Conservation (phyloP, 2,329 filamentous ascomycete species). For the Rugonectria rugulosa region DNA sequence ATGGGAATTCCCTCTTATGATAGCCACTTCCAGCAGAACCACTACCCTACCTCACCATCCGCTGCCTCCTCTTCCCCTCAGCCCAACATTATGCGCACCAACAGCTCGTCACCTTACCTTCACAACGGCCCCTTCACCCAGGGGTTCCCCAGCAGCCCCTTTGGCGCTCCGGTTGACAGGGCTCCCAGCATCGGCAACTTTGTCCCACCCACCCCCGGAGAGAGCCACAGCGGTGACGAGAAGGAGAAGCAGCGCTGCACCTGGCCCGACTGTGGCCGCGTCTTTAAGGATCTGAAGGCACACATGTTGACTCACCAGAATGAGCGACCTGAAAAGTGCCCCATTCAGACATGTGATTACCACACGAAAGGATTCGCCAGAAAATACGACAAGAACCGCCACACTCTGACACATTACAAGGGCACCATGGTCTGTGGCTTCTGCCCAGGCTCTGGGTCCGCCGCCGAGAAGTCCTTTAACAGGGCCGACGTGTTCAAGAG, state of each 20-base stretch:
- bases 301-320: constrained; percentile 95
- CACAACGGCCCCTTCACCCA: constrained; percentile 62
- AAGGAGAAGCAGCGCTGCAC: constrained; percentile 79
- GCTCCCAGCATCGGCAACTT: constrained; percentile 74
- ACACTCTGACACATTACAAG: constrained; percentile 95
- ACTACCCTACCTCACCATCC: constrained; percentile 70
- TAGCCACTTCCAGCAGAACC: constrained; percentile 55
- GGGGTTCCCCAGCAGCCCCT: constrained; percentile 62
- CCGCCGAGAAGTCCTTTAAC: constrained; percentile 95
- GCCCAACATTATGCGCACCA: constrained; percentile 57
- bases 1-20: constrained; percentile 58
- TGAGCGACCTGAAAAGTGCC: constrained; percentile 92
- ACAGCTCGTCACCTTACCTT: constrained; percentile 73
- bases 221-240: constrained; percentile 68
- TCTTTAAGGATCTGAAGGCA: constrained; percentile 91
- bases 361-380: constrained; percentile 90
- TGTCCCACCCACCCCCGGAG: constrained; percentile 67
- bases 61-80: constrained; percentile 62
- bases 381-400: constrained; percentile 96
- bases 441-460: constrained; percentile 86
- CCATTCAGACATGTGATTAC: constrained; percentile 91
- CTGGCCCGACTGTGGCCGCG: constrained; percentile 81
- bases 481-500: constrained; percentile 95
- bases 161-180: constrained; percentile 56
- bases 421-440: constrained; percentile 97